phyloP scores from a whole-genome alignment of 495 filamentous ascomycete species.

The Penicilliopsis zonata region DNA sequence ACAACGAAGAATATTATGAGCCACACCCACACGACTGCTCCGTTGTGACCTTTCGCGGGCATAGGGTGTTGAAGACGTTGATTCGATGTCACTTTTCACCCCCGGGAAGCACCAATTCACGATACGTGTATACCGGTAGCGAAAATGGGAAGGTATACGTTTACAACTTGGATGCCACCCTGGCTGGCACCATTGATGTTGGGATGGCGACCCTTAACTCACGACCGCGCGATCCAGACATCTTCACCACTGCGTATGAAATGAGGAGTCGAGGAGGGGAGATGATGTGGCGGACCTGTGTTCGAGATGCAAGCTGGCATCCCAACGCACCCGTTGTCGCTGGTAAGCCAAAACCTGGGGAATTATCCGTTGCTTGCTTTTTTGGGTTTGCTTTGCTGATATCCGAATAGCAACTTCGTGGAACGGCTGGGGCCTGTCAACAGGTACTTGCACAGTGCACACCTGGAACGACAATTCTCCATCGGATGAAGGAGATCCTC shows the following conservation, averaged over 20 bases:
- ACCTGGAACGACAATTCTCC: slow-evolving; percentile 56
- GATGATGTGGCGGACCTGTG: slow-evolving; percentile 61
- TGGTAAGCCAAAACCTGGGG: slow-evolving; percentile 38
- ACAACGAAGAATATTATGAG: slow-evolving; percentile 53
- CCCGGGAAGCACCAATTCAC: slow-evolving; percentile 72
- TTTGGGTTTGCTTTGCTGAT: slow-evolving; percentile 7
- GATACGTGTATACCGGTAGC: slow-evolving; percentile 87
- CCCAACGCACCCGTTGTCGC: slow-evolving; percentile 80
- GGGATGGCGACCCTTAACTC: slow-evolving; percentile 47
- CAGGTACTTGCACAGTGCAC: slow-evolving; percentile 66
- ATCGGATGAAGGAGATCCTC: slow-evolving; percentile 53
- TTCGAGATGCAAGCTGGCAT: slow-evolving; percentile 94
- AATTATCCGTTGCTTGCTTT: slow-evolving; percentile 1
- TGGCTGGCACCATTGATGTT: slow-evolving; percentile 74
- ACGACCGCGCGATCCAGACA: slow-evolving; percentile 39
- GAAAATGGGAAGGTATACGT: slow-evolving; percentile 81
- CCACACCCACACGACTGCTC: slow-evolving; percentile 81
- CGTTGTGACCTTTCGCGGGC: slow-evolving; percentile 85
- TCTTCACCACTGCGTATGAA: slow-evolving; percentile 25
- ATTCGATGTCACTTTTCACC: slow-evolving; percentile 96
- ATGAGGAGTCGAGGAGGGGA: slow-evolving; percentile 20
- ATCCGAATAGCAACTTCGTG: slow-evolving; percentile 63
- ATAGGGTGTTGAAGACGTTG: slow-evolving; percentile 75
- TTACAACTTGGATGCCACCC: slow-evolving; percentile 87
- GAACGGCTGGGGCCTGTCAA: slow-evolving; percentile 58